A percentile compares a stretch with the other conserved stretches of the same genome.
Evolutionary conservation across 2,329 filamentous ascomycete species (phyloP).

Genomic region (Fusarium buxicola): DNA sequence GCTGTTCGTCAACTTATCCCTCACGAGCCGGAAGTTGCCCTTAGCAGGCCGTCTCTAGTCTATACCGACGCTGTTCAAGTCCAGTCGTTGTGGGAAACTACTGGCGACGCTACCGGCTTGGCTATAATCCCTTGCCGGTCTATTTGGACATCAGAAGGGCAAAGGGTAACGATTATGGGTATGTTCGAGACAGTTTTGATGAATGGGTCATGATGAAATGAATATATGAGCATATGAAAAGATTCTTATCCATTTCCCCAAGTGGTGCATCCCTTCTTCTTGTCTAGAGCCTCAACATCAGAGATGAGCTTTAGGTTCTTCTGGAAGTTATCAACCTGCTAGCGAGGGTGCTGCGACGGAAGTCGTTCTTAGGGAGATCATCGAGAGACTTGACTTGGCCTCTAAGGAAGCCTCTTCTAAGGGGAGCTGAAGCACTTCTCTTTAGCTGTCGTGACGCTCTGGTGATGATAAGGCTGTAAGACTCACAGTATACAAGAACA

Average conservation of each 20-base stretch:
- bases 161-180: constrained; percentile 50
- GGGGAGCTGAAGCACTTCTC: constrained; percentile 52
- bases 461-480: constrained; percentile 7
- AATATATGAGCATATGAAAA: constrained; percentile 20
- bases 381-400: constrained; percentile 63
- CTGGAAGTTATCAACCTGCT: constrained; percentile 70
- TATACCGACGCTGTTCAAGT: constrained; percentile 48
- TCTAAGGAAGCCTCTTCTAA: constrained; percentile 62
- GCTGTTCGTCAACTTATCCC: constrained; percentile 41
- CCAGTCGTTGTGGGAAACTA: constrained; percentile 30
- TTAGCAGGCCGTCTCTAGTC: constrained; percentile 46
- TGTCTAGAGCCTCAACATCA: constrained; percentile 67
- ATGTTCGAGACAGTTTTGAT: constrained; percentile 45
- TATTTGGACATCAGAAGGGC: constrained; percentile 49
- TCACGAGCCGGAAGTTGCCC: constrained; percentile 2
- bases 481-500: constrained; percentile 70
- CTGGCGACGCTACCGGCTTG: constrained; percentile 4
- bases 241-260: background rate
- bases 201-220: constrained; percentile 24
- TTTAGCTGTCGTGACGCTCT: constrained; percentile 17
- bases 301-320: constrained; percentile 72
- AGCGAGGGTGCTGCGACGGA: constrained; percentile 64
- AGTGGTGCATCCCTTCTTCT: constrained; percentile 68
- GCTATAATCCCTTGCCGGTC: constrained; percentile 53
- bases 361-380: constrained; percentile 67